Evolutionary conservation across 306 rosid genomes (phyloP).

Genomic region (Dryas octopetala): DNA sequence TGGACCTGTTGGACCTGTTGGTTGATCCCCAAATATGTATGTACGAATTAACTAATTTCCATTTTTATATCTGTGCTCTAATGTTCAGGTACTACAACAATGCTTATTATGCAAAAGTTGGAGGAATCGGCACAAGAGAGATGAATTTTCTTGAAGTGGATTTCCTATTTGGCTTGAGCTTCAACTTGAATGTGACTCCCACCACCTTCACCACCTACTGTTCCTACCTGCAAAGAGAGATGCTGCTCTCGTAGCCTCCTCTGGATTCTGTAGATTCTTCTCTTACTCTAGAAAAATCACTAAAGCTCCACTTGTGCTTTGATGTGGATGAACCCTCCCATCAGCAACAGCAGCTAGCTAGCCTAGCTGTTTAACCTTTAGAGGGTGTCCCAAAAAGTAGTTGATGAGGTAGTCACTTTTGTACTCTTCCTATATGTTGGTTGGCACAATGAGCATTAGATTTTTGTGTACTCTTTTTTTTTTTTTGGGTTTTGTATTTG

Average conservation of each 20-base stretch:
- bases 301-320: slow-evolving; percentile 55
- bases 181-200: slow-evolving; percentile 80
- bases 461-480: slow-evolving; percentile 1
- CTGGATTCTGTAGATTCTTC: slow-evolving; percentile 52
- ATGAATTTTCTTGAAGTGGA: slow-evolving; percentile 95
- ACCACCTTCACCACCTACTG: slow-evolving; percentile 67
- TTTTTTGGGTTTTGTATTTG: slow-evolving; percentile 12
- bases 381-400: slow-evolving; percentile 27
- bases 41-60: neutral
- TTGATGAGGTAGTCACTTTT: slow-evolving; percentile 31
- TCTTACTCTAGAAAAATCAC: slow-evolving; percentile 46
- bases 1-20: too few species aligned
- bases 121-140: slow-evolving; percentile 87
- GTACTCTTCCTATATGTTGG: slow-evolving; percentile 6
- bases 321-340: slow-evolving; percentile 76
- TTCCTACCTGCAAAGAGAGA: slow-evolving; percentile 69
- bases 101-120: slow-evolving; percentile 96
- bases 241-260: slow-evolving; percentile 68
- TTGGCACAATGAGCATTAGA: slow-evolving; percentile 27
- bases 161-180: slow-evolving; percentile 82
- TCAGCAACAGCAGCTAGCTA: slow-evolving; percentile 55
- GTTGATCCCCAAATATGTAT: neutral
- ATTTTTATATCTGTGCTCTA: neutral
- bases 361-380: slow-evolving; percentile 52
- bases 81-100: slow-evolving; percentile 84